Conservation (phyloP, 169 alveolate genomes). For the Cryptosporidium ryanae region DNA sequence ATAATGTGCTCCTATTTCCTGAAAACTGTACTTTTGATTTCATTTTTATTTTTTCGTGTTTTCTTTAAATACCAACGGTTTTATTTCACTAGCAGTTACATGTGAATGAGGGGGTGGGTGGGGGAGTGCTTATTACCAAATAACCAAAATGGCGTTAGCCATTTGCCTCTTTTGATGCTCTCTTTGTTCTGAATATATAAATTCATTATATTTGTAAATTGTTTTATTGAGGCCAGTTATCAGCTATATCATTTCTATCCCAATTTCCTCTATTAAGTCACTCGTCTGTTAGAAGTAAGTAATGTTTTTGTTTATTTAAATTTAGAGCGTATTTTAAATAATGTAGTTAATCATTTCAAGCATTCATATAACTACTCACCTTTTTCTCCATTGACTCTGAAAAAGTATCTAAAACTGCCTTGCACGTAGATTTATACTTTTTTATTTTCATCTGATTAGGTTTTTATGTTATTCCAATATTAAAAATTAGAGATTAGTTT, state of each 20-base stretch:
- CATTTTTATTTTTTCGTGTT: too few relatives aligned
- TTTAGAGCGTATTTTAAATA: neutral
- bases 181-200: neutral
- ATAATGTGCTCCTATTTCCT: too few relatives aligned
- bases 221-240: too few relatives aligned
- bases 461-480: neutral
- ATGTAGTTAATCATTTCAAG: neutral
- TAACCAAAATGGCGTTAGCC: too few relatives aligned
- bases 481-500: neutral
- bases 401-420: constrained; percentile 43
- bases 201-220: too few relatives aligned
- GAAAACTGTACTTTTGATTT: too few relatives aligned
- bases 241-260: constrained; percentile 31
- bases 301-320: neutral
- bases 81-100: too few relatives aligned
- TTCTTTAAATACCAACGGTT: too few relatives aligned
- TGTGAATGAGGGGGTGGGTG: too few relatives aligned
- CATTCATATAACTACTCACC: constrained; percentile 18
- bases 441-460: constrained; percentile 19
- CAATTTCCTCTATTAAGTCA: constrained; percentile 64
- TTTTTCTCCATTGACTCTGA: constrained; percentile 68
- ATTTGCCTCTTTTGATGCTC: neutral
- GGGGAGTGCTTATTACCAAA: too few relatives aligned
- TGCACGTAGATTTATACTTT: constrained; percentile 37
- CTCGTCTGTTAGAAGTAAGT: neutral